Evolutionary conservation across 768 basidiomycete genomes (phyloP), one percentile per base, ranked within the genome.

Genomic region (Leccinum obscurum): DNA sequence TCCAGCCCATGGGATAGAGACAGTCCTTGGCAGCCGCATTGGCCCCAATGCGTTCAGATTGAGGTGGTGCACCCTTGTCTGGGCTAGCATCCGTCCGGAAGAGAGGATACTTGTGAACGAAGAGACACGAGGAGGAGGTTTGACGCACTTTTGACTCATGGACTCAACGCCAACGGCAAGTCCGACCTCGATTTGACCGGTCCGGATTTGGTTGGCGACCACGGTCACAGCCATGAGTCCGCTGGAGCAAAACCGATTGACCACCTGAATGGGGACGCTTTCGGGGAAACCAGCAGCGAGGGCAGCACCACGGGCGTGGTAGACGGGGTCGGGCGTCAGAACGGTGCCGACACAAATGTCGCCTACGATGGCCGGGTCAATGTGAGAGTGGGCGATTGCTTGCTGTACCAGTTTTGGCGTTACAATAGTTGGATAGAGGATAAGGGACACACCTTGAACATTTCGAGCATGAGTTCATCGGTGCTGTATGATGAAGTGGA

Each of bases 341-440:
- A 90, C 89, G 5, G 85, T 92, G 32, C 92, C 93, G 24, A 94
- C 86, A 64, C 87, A 88, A 55, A 94, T 87, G 66, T 93, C 92
- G 7, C 85, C 86, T 22, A 94, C 80, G 32, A 86, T 76, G 24
- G 73, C 75, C 6, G 89, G 89, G 61, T 90, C 82, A 48, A 93
- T 77, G 14, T 78, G 73, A 35, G 85, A 85, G 56, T 80, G 78
- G 0, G 76, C 72, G 55, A 90, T 78, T n/a, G 80, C 76, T 77
- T 88, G 81, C 86, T 90, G 64, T 11, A 35, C 50, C 34, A 22
- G 48, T 49, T 44, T 17, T 5, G 9, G 34, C 9, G n/a, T 60
- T 46, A 39, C 10, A 24, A 60, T 49, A 37, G 54, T 28, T n/a
- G 14, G 48, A 9, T 13, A 9, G 5, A 2, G 53, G 15, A 17